Base-by-base conservation (phyloP, 148 eudicot genomes). In the Silene conica region DNA sequence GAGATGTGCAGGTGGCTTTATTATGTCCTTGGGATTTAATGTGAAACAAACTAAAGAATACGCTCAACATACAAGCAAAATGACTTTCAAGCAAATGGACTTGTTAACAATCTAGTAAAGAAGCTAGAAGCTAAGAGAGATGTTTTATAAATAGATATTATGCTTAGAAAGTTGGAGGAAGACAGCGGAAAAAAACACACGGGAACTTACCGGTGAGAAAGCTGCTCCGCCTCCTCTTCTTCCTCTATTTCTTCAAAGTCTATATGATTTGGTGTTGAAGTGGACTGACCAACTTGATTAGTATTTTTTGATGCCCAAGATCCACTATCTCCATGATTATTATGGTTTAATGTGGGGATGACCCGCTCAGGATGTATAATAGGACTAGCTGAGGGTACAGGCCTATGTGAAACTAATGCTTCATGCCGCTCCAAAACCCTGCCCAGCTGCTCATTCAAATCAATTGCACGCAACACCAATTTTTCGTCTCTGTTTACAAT, bases 151-250 rank as follows among this genome's bases (percentile, higher is more conserved):
- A 26, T 26, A 26, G 28, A 26, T 26, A n/a, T n/a, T n/a, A n/a
- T n/a, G n/a, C n/a, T n/a, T n/a, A n/a, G n/a, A n/a, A n/a, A n/a
- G n/a, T n/a, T 26, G 28, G 45, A 13, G 21, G 10, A 41, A 66
- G 20, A 18, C 13, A 31, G 26, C 34, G 28, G 19, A n/a, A 10
- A 19, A 7, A 9, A 50, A 3, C 13, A 1, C 9, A 23, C 7
- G 66, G 23, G 52, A 54, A 69, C 72, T 31, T 77, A 95, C 98
- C 97, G 84, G 57, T 85, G 89, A 79, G 90, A 85, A 78, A 90
- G 97, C 83, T 92, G 97, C 62, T 89, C 98, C 6, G 89, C 79
- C 73, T 90, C 96, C 73, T 91, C 97, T 77, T 89, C 93, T 45
- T 83, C 93, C 25, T 80, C 78, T 6, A 63, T 81, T 63, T 87